Evolutionary conservation across 2,329 filamentous ascomycete genomes (phyloP).

Genomic region (Penicillium sp.): DNA sequence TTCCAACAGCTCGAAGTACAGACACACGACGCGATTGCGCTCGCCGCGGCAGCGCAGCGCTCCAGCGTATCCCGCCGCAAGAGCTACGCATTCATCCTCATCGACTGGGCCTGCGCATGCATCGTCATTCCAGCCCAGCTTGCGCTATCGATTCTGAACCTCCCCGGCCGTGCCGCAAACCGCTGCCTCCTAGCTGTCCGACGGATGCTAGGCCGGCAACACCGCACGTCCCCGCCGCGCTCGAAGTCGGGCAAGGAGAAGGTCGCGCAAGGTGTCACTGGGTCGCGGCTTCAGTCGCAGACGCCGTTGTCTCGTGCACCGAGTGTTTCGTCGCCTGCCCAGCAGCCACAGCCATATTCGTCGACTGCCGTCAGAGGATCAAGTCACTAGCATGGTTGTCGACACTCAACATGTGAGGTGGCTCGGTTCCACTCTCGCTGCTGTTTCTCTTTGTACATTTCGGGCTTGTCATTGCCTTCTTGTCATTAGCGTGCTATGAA

Average conservation of each 20-base stretch:
- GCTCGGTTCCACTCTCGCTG: background rate
- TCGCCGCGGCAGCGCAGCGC: conserved; percentile 68
- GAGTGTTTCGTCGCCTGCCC: conserved; percentile 2
- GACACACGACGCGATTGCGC: conserved; percentile 71
- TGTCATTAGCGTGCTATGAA: too few relatives aligned
- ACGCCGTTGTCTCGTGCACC: conserved; percentile 2
- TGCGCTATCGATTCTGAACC: conserved; percentile 26
- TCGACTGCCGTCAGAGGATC: background rate
- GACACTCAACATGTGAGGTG: too few relatives aligned
- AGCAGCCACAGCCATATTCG: conserved; percentile 2
- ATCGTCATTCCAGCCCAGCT: conserved; percentile 39
- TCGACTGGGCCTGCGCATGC: conserved; percentile 37
- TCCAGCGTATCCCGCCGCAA: conserved; percentile 20
- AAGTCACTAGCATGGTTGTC: background rate
- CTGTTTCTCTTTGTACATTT: conserved; percentile 3
- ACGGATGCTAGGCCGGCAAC: conserved; percentile 9
- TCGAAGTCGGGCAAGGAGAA: conserved; percentile 25
- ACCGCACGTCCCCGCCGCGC: conserved; percentile 2
- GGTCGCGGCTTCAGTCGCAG: conserved; percentile 4
- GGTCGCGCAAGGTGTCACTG: background rate
- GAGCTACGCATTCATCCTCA: conserved; percentile 30
- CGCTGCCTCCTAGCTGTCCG: conserved; percentile 17
- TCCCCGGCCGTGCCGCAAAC: conserved; percentile 31
- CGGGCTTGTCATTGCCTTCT: background rate
- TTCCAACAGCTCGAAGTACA: conserved; percentile 69